Evolutionary conservation across 441 rosid species (phyloP).

Genomic region (Gossypium aridum): DNA sequence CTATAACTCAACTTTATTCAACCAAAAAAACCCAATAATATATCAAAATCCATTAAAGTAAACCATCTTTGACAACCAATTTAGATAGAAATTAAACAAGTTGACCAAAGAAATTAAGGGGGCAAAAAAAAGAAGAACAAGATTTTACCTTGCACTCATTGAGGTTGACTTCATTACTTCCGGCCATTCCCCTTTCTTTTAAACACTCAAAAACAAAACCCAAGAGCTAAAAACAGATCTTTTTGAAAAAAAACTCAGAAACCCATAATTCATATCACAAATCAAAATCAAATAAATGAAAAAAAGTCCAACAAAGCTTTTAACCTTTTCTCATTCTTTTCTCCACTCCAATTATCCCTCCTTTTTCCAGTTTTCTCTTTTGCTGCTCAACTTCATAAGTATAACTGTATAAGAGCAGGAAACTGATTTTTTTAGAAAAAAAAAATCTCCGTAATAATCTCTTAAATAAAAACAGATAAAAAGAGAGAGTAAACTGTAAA

Average conservation of each 20-base stretch:
- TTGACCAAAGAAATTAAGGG: background rate
- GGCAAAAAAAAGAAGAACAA: background rate
- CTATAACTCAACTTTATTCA: background rate
- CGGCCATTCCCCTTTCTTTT: conserved; percentile 29
- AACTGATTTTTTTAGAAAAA: background rate
- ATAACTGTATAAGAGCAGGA: background rate
- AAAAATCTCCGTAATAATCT: background rate
- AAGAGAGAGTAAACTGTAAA: conserved; percentile 5
- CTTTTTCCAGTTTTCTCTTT: background rate
- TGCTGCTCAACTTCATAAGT: background rate
- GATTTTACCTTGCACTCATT: conserved; percentile 41
- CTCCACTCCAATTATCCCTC: background rate
- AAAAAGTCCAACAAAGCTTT: background rate
- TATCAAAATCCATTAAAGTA: background rate
- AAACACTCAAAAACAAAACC: background rate
- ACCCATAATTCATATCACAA: conserved; percentile 15
- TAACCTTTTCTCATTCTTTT: background rate
- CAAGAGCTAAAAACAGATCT: conserved; percentile 17
- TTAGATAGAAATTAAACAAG: background rate
- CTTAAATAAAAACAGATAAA: background rate
- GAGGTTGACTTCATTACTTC: conserved; percentile 40
- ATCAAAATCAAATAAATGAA: background rate
- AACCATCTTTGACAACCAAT: background rate
- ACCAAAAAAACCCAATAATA: background rate
- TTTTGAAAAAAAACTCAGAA: conserved; percentile 5